These are phyloP conservation scores for Naganishia friedmannii DNA, from an alignment of 768 basidiomycete genomes.

Conservation along the genomic window DNA sequence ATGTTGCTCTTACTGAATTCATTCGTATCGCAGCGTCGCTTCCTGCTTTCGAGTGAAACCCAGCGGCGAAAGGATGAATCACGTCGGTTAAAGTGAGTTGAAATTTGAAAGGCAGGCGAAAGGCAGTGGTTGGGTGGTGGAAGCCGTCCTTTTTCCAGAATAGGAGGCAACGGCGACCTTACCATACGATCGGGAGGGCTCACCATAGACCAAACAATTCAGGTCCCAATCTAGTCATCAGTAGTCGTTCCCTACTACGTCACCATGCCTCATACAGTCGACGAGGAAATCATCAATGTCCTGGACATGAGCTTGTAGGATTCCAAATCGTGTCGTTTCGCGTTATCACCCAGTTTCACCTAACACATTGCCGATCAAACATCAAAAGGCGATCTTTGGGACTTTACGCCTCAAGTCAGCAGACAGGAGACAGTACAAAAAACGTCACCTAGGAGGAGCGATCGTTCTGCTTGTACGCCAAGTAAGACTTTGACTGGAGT, in stretches of 20 bases:
- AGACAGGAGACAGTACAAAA: not conserved
- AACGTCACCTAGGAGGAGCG: not conserved
- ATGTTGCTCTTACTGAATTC: no score
- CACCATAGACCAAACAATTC: not conserved
- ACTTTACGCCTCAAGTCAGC: not conserved
- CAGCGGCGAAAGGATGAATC: not conserved
- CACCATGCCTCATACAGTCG: not conserved
- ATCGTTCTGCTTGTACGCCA: not conserved
- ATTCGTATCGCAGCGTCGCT: no score
- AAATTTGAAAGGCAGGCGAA: constrained; percentile 2
- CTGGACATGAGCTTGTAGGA: not conserved
- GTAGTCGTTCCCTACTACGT: not conserved
- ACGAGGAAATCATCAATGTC: not conserved
- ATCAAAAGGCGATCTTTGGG: not conserved
- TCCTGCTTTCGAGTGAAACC: no score
- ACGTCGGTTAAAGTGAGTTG: not conserved
- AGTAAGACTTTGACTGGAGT: no score
- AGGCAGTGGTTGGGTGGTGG: no score
- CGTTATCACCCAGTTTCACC: not conserved
- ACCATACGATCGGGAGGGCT: not conserved
- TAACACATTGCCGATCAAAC: not conserved
- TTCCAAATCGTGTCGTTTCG: not conserved
- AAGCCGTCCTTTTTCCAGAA: not conserved
- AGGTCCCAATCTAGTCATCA: no score
- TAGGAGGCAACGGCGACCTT: not conserved